Evolutionary conservation across 1,284 basidiomycete species (phyloP).

Genomic region (Singerocomus rubriflavus): DNA sequence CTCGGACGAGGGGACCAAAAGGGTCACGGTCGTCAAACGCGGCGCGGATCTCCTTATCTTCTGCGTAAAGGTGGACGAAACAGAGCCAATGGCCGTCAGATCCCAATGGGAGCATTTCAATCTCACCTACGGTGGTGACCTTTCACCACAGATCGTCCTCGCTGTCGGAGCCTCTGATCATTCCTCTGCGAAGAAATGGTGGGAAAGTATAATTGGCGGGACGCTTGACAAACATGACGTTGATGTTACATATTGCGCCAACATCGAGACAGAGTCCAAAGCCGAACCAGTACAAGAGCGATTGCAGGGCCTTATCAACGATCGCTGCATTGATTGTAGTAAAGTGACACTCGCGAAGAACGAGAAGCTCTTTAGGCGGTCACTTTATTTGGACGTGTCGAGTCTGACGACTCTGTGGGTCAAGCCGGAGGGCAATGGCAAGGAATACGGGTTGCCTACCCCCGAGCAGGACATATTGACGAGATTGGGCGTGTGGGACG

Average conservation of each 20-base stretch:
- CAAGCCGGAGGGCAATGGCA: conserved; percentile 7
- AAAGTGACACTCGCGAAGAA: conserved; percentile 8
- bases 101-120: conserved; percentile 27
- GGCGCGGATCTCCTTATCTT: conserved; percentile 29
- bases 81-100: conserved; percentile 5
- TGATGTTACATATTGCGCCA: conserved; percentile 12
- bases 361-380: conserved; percentile 17
- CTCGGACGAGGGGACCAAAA: conserved; percentile 5
- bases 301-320: conserved; percentile 17
- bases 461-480: conserved; percentile 19
- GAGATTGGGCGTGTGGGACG: conserved; percentile 19
- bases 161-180: conserved; percentile 17
- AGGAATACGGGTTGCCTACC: background rate
- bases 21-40: conserved; percentile 15
- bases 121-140: conserved; percentile 24
- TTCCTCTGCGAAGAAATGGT: conserved; percentile 22
- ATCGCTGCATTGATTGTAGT: conserved; percentile 23
- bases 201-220: conserved; percentile 8
- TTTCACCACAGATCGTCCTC: conserved; percentile 26
- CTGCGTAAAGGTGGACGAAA: conserved; percentile 13
- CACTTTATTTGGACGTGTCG: conserved; percentile 15
- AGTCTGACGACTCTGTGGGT: conserved; percentile 9
- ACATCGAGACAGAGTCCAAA: background rate
- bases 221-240: conserved; percentile 5
- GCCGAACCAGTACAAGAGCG: background rate